These are phyloP conservation scores for Quercus lobata DNA, from an alignment of 331 rosid species.

Conservation along the genomic window DNA sequence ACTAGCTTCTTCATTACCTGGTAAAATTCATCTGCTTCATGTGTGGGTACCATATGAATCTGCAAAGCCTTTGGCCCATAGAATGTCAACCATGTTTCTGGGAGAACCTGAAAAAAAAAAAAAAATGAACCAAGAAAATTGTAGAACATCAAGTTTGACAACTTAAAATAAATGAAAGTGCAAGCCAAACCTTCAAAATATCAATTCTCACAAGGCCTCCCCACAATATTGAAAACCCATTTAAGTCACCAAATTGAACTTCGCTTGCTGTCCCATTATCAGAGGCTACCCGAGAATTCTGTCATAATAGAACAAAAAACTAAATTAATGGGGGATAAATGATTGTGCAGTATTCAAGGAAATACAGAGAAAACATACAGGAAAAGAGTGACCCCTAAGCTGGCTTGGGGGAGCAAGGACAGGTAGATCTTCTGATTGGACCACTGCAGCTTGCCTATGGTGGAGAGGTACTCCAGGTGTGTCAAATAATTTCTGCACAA, in stretches of 20 bases:
- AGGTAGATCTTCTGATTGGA: conserved; percentile 75
- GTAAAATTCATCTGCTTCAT: conserved; percentile 78
- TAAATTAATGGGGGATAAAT: conserved; percentile 12
- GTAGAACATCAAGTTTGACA: conserved; percentile 1
- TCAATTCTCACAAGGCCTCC: conserved; percentile 97
- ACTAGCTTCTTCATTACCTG: conserved; percentile 35
- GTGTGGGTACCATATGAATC: conserved; percentile 66
- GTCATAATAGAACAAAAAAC: conserved; percentile 16
- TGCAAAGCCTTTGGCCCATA: conserved; percentile 79
- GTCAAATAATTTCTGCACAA: conserved; percentile 71
- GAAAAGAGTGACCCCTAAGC: conserved; percentile 70
- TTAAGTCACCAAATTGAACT: conserved; percentile 38
- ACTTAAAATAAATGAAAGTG: not conserved
- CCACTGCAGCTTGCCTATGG: conserved; percentile 92
- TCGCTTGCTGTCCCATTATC: conserved; percentile 31
- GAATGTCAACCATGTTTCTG: conserved; percentile 73
- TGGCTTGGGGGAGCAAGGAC: conserved; percentile 91
- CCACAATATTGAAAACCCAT: conserved; percentile 80
- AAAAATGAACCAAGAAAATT: conserved; percentile 9
- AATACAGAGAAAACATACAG: conserved; percentile 43
- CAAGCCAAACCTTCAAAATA: conserved; percentile 59
- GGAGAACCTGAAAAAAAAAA: conserved; percentile 72
- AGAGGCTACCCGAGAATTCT: conserved; percentile 36
- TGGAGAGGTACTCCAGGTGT: conserved; percentile 98
- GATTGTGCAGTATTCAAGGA: not conserved